Evolutionary conservation across 2,329 filamentous ascomycete species (phyloP), one percentile per base, ranked within the genome.

Genomic region (Aureobasidium sp.): DNA sequence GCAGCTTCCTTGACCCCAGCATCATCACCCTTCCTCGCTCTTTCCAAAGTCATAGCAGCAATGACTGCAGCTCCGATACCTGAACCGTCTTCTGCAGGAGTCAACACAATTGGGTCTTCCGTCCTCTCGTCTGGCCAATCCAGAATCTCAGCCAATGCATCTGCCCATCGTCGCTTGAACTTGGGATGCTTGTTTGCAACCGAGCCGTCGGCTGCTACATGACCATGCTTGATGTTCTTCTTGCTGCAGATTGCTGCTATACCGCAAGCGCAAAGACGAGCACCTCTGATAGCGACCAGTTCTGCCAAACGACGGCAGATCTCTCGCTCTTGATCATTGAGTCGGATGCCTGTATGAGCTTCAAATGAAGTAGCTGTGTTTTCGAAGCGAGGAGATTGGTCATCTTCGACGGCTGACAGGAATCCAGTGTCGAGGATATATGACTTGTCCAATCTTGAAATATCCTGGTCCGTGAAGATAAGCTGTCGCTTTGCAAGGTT

Each of bases 371-470:
- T 27, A 29, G 68, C 65, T 3, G 71, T 70, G 2, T 64, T 48
- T 2, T 64, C 23, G 50, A 72, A 67, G 2, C 37, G 29, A 5
- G 62, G 59, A 5, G 67, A 70, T 13, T 65, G 64, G 61, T 75
- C 73, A 57, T 96, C 90, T 76, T 97, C 93, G 69, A 97, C 90
- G 55, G 85, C 82, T 13, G 91, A 91, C 59, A 96, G 81, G 83
- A 97, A 96, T 20, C 91, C 96, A 3, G 93, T 87, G 75, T 97
- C 93, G 26, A 97, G 80, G 3, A 85, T 86, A 76, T 97, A 97
- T 4, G 91, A 82, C 73, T 90, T 91, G 69, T 87, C 85, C 57
- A 97, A 83, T 72, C 85, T 83, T 58, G 83, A 79, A 64, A 91
- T 86, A 67, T 95, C 87, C 75, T 97, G 91, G 63, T 81, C 82